Evolutionary conservation across 805 yeast genomes (phyloP), one percentile per base, ranked within the genome.

Genomic region (Soucietia sequanensis): DNA sequence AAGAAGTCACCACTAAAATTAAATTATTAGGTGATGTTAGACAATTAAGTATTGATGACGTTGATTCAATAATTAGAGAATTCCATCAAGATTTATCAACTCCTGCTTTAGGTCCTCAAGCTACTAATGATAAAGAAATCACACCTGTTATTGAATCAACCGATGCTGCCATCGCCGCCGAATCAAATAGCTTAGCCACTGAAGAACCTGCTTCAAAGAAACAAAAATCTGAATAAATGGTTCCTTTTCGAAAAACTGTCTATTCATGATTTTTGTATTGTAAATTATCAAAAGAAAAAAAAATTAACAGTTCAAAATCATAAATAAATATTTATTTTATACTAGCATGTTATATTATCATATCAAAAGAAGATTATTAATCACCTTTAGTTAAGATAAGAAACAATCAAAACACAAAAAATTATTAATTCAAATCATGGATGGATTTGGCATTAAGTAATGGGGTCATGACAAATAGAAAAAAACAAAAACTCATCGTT

Each of bases 1-100:
- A 93, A 76, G 96, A 87, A 61, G 95, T 93, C 45, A 91, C 99
- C 23, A 73, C 76, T 51, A 90, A 90, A 73, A 90, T 91, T 65
- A 91, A 91, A 75, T 76, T 81, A 66, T 76, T 91, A 55, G 99
- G 98, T 48, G 99, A 91, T 62, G 87, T 93, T 39, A 80, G 98
- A 67, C 93, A 88, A 39, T 76, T 93, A 60, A 87, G 83, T 61
- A 90, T 91, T 56, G 98, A 93, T 61, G 99, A 91, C 65, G 98
- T 93, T 38, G 99, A 91, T 66, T 87, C 96, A 22, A 89, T 91
- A 54, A 91, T 91, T 60, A 87, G 89, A 65, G 95, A 90, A 46
- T 91, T 61, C 78, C 99, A 91, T 62, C 84, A 88, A 30, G 87
- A 80, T 48, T 70, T 77, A 32, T 12, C 56, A 14, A 61, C 65